Evolutionary conservation across 176 grass and related monocot genomes (phyloP), one percentile per base, ranked within the genome.

Genomic region (Ensete glaucum): DNA sequence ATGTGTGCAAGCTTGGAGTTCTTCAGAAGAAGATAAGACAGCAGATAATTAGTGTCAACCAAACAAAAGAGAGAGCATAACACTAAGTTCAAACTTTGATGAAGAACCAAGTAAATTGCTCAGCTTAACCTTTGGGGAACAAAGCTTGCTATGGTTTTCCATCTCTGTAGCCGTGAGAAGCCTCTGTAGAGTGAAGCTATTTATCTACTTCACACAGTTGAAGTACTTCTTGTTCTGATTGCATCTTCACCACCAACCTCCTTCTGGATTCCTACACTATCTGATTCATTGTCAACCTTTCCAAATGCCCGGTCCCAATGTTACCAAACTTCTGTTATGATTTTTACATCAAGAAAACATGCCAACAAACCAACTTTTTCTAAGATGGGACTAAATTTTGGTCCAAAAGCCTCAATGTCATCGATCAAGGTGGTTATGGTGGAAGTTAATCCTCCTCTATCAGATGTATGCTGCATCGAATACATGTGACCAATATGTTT

Each of bases 281-380:
- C 25, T 67, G 1, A 48, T 48, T 49, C 64, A 59, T 50, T 58
- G 23, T 57, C 1, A 8, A 27, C 9, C 24, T 50, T 53, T 77
- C 20, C 9, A 58, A 55, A 27, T 49, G 76, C 12, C 27, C 20
- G 24, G 22, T 26, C 11, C 23, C 56, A 29, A 64, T 74, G 64
- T 1, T 54, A 69, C 86, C 85, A 84, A 86, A 82, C 82, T 78
- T 82, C 79, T 80, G 90, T 86, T 92, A 60, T 69, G 58, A 71
- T 77, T 25, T 74, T 60, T 51, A 75, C 81, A 82, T 92, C 90
- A 82, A 19, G 54, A 79, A 81, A 86, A 82, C 78, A 53, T 54
- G 78, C 14, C 87, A 92, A 88, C 90, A 91, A 88, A 91, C 89
- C 79, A 29, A 24, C n/a, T 21, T 4, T 4, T 8, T 72, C 79